Evolutionary conservation across 257 asterid species (phyloP).

Genomic region (Lavandula angustifolia): DNA sequence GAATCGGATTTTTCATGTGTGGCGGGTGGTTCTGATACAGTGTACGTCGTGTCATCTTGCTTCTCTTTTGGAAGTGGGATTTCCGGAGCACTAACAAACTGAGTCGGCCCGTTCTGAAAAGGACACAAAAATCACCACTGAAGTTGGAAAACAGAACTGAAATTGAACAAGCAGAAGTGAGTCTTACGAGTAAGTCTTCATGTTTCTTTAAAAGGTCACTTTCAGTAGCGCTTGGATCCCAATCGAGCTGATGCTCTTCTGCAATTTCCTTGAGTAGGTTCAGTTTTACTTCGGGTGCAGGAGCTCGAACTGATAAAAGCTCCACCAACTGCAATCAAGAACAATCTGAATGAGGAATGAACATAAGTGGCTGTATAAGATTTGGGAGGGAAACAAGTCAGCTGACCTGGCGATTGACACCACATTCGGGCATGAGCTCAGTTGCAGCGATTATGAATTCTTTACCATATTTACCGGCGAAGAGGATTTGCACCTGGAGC

Average conservation of each 20-base stretch:
- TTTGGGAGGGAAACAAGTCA: slow-evolving; percentile 1
- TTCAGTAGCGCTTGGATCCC: slow-evolving; percentile 88
- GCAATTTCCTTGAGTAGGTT: slow-evolving; percentile 90
- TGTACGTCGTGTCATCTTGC: slow-evolving; percentile 39
- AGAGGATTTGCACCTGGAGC: slow-evolving; percentile 70
- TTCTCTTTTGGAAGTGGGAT: slow-evolving; percentile 67
- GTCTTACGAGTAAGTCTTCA: slow-evolving; percentile 81
- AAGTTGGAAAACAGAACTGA: not conserved
- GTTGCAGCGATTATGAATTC: slow-evolving; percentile 85
- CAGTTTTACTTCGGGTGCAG: slow-evolving; percentile 84
- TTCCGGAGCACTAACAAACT: slow-evolving; percentile 63
- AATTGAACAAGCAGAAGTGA: slow-evolving; percentile 9
- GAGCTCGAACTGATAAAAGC: slow-evolving; percentile 85
- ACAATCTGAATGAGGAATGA: slow-evolving; percentile 14
- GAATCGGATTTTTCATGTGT: slow-evolving; percentile 50
- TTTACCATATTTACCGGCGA: slow-evolving; percentile 86
- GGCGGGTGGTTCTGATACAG: slow-evolving; percentile 43
- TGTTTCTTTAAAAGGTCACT: slow-evolving; percentile 72
- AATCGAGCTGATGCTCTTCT: slow-evolving; percentile 83
- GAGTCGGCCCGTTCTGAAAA: slow-evolving; percentile 78
- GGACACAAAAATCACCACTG: slow-evolving; percentile 21
- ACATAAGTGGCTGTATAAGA: not conserved
- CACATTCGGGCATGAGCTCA: slow-evolving; percentile 95
- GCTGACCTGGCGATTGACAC: slow-evolving; percentile 94
- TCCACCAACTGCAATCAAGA: slow-evolving; percentile 63